Percentiles rank a stretch among this genome's conserved stretches.
These are phyloP conservation scores for Malassezia nana DNA, from an alignment of 1,284 basidiomycete species.

Conservation along the genomic window DNA sequence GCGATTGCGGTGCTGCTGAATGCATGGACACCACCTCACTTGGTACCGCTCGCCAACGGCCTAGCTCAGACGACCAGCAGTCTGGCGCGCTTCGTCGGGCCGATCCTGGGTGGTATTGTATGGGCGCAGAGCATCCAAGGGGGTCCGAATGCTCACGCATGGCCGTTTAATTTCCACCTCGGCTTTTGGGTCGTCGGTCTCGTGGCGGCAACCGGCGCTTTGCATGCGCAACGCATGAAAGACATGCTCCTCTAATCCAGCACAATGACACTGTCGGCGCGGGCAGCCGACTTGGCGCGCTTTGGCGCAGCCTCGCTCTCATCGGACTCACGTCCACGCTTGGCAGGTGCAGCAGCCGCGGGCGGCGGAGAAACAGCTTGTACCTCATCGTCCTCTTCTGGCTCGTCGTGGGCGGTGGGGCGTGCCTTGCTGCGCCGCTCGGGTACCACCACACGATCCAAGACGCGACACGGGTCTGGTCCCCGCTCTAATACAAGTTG, in stretches of 20 bases:
- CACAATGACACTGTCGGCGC: slow-evolving; percentile 13
- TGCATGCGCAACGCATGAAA: slow-evolving; percentile 15
- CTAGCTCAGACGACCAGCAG: slow-evolving; percentile 49
- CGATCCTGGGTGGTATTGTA: slow-evolving; percentile 42
- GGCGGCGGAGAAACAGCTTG: slow-evolving; percentile 21
- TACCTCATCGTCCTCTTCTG: slow-evolving; percentile 70
- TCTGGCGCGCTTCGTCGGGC: slow-evolving; percentile 49
- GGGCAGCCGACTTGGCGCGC: background rate
- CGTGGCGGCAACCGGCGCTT: slow-evolving; percentile 29
- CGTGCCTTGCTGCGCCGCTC: slow-evolving; percentile 30
- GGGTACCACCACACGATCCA: background rate
- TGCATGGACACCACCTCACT: slow-evolving; percentile 49
- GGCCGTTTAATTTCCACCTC: slow-evolving; percentile 42
- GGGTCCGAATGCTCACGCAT: slow-evolving; percentile 21
- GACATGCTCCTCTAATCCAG: slow-evolving; percentile 11
- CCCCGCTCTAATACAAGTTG: slow-evolving; percentile 27
- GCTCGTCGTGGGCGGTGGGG: slow-evolving; percentile 70
- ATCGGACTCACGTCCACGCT: slow-evolving; percentile 3
- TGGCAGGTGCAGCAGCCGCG: slow-evolving; percentile 5
- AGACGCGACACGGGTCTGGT: background rate
- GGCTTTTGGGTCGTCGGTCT: slow-evolving; percentile 43
- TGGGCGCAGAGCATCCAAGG: slow-evolving; percentile 41
- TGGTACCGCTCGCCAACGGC: slow-evolving; percentile 50
- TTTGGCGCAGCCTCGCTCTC: background rate
- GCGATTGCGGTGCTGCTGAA: slow-evolving; percentile 47